Conservation (phyloP, 2,329 filamentous ascomycete species). For the Penicillium expansum region DNA sequence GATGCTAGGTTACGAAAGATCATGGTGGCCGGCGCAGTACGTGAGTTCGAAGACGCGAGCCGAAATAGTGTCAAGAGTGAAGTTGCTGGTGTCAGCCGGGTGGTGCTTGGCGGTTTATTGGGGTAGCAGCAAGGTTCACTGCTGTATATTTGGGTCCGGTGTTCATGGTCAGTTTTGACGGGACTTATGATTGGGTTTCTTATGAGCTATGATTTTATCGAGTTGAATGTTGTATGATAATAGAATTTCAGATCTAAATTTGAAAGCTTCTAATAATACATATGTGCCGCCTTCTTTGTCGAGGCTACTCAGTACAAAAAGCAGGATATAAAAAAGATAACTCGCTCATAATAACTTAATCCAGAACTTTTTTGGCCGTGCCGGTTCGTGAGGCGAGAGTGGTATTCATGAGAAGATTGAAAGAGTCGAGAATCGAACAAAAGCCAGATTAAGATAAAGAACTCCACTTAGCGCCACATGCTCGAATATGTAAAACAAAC, state of each 20-base stretch:
- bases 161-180: not conserved
- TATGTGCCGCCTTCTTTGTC: conserved; percentile 5
- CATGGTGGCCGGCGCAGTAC: conserved; percentile 78
- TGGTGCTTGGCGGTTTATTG: conserved; percentile 85
- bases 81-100: conserved; percentile 78
- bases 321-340: not conserved
- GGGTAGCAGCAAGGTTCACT: conserved; percentile 25
- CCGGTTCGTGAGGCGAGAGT: conserved; percentile 6
- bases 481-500: conserved; percentile 23
- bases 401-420: conserved; percentile 10
- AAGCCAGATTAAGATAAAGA: conserved; percentile 8
- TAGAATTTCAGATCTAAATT: conserved; percentile 9
- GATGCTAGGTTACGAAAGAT: conserved; percentile 85
- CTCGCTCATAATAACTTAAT: conserved; percentile 12
- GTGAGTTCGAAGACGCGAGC: conserved; percentile 90
- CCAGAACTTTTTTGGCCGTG: conserved; percentile 13
- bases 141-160: not conserved
- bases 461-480: conserved; percentile 27
- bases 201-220: conserved; percentile 2
- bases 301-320: not conserved
- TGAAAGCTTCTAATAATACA: conserved; percentile 15
- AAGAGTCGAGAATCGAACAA: conserved; percentile 2
- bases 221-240: conserved; percentile 12
- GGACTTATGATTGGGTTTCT: not conserved
- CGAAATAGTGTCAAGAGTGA: conserved; percentile 73